These are phyloP conservation scores for Xylaria sp. DNA, from an alignment of 2,329 filamentous ascomycete species.

Conservation along the genomic window DNA sequence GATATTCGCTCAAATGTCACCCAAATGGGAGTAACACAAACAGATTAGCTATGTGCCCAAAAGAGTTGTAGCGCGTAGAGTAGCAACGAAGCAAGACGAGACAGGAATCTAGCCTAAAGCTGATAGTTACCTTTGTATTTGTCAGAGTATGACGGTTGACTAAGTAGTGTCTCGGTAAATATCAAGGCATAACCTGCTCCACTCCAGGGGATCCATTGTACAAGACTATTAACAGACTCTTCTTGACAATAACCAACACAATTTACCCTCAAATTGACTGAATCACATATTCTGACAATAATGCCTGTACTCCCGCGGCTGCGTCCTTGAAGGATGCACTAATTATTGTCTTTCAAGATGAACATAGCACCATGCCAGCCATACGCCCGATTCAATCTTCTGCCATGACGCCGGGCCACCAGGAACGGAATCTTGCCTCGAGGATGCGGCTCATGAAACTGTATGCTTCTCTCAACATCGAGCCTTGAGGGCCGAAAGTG, in stretches of 20 bases:
- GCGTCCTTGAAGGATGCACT: neutral
- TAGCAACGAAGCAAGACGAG: no score
- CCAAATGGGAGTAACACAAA: no score
- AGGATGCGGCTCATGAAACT: constrained; percentile 17
- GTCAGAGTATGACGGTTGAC: no score
- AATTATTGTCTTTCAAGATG: constrained; percentile 36
- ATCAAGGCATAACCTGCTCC: no score
- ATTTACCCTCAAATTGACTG: neutral
- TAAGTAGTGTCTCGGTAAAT: no score
- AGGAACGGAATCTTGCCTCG: constrained; percentile 8
- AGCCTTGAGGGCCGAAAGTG: constrained; percentile 45
- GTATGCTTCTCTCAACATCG: neutral
- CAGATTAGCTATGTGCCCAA: no score
- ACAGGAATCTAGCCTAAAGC: no score
- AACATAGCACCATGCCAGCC: constrained; percentile 53
- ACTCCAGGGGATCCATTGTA: neutral
- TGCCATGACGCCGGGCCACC: constrained; percentile 2
- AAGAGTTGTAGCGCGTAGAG: no score
- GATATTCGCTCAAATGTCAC: no score
- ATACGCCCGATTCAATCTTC: constrained; percentile 3
- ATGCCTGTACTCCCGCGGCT: no score
- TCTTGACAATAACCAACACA: neutral
- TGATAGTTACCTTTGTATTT: no score
- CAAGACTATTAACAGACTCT: neutral
- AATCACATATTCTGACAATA: neutral